Percentiles rank a stretch among this genome's conserved stretches.
Conservation (phyloP, 176 grass and related monocot species). For the Otatea glauca region DNA sequence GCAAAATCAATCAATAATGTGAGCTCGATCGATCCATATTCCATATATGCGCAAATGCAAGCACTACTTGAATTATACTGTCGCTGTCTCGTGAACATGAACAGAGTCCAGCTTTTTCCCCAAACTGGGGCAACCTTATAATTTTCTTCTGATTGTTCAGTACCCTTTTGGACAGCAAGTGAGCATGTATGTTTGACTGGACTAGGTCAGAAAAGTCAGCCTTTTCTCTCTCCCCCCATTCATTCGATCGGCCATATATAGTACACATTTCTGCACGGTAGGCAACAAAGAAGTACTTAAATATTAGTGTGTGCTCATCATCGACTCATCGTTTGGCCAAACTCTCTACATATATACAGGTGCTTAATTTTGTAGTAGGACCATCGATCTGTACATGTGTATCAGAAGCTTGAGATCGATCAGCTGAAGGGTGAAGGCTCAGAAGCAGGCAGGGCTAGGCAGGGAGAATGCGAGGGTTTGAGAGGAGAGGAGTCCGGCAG, state of each 20-base stretch:
- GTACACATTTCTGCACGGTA: slow-evolving; percentile 38
- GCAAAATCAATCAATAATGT: slow-evolving; percentile 37
- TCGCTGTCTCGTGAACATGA: slow-evolving; percentile 36
- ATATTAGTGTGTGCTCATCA: slow-evolving; percentile 28
- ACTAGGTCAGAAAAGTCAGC: slow-evolving; percentile 63
- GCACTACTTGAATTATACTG: slow-evolving; percentile 30
- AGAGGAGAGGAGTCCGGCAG: slow-evolving; percentile 75
- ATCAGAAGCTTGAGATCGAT: slow-evolving; percentile 45
- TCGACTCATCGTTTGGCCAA: not conserved
- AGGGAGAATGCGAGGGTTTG: slow-evolving; percentile 53
- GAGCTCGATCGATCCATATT: not conserved
- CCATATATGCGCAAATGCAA: slow-evolving; percentile 11
- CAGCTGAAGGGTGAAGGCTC: slow-evolving; percentile 38
- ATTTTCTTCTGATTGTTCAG: slow-evolving; percentile 46
- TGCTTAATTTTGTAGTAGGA: not conserved
- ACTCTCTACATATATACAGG: slow-evolving; percentile 7
- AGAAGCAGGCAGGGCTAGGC: not conserved
- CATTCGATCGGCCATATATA: slow-evolving; percentile 52
- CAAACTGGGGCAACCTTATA: slow-evolving; percentile 30
- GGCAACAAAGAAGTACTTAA: slow-evolving; percentile 45
- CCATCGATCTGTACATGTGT: not conserved
- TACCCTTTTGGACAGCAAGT: slow-evolving; percentile 46
- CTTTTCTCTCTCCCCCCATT: not conserved
- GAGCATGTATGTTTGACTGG: slow-evolving; percentile 90
- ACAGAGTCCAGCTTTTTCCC: slow-evolving; percentile 41